These are phyloP conservation scores for Trypanosoma theileri DNA, from an alignment of 208 protist species.

Conservation along the genomic window DNA sequence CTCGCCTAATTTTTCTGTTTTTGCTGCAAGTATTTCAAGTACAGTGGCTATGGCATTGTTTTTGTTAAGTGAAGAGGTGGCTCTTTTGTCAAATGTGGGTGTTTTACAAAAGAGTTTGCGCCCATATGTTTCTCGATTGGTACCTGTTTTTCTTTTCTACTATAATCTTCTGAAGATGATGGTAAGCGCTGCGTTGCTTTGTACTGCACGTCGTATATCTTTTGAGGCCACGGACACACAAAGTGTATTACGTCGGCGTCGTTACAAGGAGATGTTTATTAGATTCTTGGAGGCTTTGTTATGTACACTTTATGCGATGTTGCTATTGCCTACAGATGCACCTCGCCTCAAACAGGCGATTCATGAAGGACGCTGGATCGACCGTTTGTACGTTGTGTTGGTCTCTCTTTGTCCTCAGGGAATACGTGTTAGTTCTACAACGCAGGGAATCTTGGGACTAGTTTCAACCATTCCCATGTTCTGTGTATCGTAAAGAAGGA, in stretches of 20 bases:
- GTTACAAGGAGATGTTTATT: conserved; percentile 25
- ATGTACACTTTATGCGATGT: conserved; percentile 75
- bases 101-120: conserved; percentile 37
- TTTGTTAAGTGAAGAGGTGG: conserved; percentile 74
- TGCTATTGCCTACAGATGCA: conserved; percentile 48
- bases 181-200: conserved; percentile 20
- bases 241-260: conserved; percentile 36
- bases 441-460: conserved; percentile 75
- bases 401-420: conserved; percentile 59
- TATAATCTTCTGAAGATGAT: conserved; percentile 53
- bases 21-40: conserved; percentile 55
- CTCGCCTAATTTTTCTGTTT: conserved; percentile 41
- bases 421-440: conserved; percentile 38
- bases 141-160: conserved; percentile 83
- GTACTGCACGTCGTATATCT: conserved; percentile 37
- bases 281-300: conserved; percentile 57
- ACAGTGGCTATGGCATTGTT: conserved; percentile 74
- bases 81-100: conserved; percentile 52
- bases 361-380: conserved; percentile 39
- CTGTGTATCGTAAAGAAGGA: conserved; percentile 8
- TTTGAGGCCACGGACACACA: conserved; percentile 58
- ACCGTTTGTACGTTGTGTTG: conserved; percentile 36
- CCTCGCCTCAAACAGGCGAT: conserved; percentile 31
- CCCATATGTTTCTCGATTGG: conserved; percentile 59
- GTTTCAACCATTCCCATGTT: conserved; percentile 50